Conservation (phyloP, 805 yeast species). For the Myxozyma geophila region DNA sequence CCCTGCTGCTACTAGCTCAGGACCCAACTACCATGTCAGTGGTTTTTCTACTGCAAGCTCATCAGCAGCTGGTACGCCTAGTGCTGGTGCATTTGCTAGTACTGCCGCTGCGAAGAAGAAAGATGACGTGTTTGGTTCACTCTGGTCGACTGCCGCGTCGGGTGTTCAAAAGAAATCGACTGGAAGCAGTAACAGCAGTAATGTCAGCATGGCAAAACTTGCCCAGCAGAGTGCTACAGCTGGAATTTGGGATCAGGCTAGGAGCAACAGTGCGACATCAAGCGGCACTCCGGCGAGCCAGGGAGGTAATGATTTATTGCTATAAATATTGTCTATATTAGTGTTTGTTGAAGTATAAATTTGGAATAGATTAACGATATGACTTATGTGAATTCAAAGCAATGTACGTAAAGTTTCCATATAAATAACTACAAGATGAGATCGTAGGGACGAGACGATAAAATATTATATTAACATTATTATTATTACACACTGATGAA, state of each 20-base stretch:
- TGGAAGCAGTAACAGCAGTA: background rate
- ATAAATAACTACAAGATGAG: too few relatives aligned
- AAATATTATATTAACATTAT: background rate
- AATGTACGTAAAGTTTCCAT: too few relatives aligned
- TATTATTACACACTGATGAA: background rate
- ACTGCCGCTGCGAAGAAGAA: constrained; percentile 27
- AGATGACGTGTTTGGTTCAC: constrained; percentile 48
- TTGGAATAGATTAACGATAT: background rate
- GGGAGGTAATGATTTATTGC: constrained; percentile 18
- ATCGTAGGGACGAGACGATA: too few relatives aligned
- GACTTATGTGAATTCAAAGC: too few relatives aligned
- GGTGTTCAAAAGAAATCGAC: constrained; percentile 33
- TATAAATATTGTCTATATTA: background rate
- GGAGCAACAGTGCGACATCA: constrained; percentile 15
- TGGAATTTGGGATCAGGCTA: constrained; percentile 41
- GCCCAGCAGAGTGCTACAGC: constrained; percentile 43
- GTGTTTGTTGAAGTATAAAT: background rate
- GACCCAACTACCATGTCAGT: constrained; percentile 16
- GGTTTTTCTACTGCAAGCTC: constrained; percentile 4
- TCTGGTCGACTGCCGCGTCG: constrained; percentile 46
- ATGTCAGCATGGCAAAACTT: constrained; percentile 37
- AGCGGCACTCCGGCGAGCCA: background rate
- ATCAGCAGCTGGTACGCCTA: background rate
- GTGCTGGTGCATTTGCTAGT: constrained; percentile 29
- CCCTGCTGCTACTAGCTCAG: background rate